Percentiles rank a stretch among this genome's conserved stretches.
Conservation (phyloP, 176 grass and related monocot species). For the Melocanna baccifera region DNA sequence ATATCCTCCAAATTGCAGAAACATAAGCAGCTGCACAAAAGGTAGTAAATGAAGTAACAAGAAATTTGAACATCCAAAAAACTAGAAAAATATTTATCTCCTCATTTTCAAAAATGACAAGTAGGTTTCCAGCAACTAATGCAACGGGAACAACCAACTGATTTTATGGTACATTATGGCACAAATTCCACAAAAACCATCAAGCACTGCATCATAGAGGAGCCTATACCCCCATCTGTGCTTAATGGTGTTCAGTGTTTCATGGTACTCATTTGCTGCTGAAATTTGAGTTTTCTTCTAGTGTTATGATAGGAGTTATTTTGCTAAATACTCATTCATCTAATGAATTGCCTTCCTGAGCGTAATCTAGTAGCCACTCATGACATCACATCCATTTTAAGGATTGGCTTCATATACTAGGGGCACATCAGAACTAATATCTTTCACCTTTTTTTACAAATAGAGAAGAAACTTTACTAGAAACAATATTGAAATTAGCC, state of each 20-base stretch:
- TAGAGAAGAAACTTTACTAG: background rate
- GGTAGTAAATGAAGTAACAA: conserved; percentile 12
- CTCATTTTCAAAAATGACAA: background rate
- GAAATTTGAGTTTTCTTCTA: background rate
- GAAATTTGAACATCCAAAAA: background rate
- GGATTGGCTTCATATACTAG: background rate
- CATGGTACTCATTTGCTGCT: background rate
- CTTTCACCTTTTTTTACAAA: background rate
- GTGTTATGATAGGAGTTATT: background rate
- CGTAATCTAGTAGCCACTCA: background rate
- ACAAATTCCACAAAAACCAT: background rate
- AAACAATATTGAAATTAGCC: background rate
- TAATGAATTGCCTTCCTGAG: background rate
- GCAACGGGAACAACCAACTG: background rate
- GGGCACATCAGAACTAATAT: background rate
- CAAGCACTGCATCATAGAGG: background rate
- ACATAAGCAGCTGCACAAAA: conserved; percentile 70
- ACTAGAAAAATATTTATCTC: background rate
- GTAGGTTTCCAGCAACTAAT: conserved; percentile 4
- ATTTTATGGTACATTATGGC: background rate
- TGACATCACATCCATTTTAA: conserved; percentile 11
- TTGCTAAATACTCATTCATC: conserved; percentile 7
- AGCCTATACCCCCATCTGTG: background rate
- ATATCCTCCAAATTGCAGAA: conserved; percentile 99
- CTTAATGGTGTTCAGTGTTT: background rate